Evolutionary conservation across 73 alveolate species (phyloP).

Genomic region (Paramecium primaurelia): DNA sequence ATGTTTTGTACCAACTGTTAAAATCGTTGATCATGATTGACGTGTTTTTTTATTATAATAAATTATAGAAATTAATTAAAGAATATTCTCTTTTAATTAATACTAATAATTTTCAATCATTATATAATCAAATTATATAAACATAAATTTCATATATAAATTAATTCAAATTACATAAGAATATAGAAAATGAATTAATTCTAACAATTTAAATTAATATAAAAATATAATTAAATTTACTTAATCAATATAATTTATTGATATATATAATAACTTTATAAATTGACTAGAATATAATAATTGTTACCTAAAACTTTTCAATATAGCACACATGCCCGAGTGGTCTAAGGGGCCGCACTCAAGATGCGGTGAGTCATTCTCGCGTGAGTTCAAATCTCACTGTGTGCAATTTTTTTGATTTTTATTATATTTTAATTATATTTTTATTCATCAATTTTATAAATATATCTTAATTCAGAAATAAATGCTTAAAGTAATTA

Average conservation of each 20-base stretch:
- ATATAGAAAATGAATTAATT: background rate
- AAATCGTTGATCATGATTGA: slow-evolving; percentile 13
- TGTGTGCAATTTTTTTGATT: slow-evolving; percentile 26
- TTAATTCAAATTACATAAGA: no score
- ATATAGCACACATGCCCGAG: slow-evolving; percentile 58
- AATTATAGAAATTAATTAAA: background rate
- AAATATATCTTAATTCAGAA: no score
- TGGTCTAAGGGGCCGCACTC: slow-evolving; percentile 63
- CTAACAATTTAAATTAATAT: no score
- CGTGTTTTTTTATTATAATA: background rate
- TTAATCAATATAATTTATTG: background rate
- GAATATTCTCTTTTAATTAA: background rate
- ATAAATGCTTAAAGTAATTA: no score
- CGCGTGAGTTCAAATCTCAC: slow-evolving; percentile 59
- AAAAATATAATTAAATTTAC: no score
- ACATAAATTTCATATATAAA: no score
- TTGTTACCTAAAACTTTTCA: background rate
- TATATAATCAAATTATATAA: no score
- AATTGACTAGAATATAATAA: background rate
- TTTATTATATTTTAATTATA: background rate
- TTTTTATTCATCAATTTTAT: no score
- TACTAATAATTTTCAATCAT: no score
- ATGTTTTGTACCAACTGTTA: slow-evolving; percentile 11
- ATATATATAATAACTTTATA: background rate
- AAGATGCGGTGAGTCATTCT: slow-evolving; percentile 58